Conservation (phyloP, 768 basidiomycete species). For the Mycena metata region DNA sequence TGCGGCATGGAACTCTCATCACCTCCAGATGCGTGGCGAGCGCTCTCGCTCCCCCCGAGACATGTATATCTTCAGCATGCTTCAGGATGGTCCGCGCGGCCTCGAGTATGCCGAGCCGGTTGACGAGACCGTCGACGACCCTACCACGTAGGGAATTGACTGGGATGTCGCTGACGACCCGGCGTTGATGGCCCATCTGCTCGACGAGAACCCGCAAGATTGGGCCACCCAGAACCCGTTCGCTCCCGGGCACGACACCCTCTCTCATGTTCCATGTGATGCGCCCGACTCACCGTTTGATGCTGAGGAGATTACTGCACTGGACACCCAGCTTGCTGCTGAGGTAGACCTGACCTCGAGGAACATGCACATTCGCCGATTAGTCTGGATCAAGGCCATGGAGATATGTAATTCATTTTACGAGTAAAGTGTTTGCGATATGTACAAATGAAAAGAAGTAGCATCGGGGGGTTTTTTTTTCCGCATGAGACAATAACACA, state of each 20-base stretch:
- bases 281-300: slow-evolving; percentile 14
- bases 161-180: slow-evolving; percentile 33
- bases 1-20: slow-evolving; percentile 47
- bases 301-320: neutral
- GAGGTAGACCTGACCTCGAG: neutral
- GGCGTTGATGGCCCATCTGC: slow-evolving; percentile 28
- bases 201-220: slow-evolving; percentile 31
- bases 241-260: neutral
- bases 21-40: slow-evolving; percentile 29
- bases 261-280: slow-evolving; percentile 20
- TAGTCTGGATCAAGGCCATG: slow-evolving; percentile 11
- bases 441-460: too few relatives aligned
- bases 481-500: too few relatives aligned
- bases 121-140: slow-evolving; percentile 18
- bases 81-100: slow-evolving; percentile 36
- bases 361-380: slow-evolving; percentile 9
- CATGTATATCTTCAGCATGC: slow-evolving; percentile 40
- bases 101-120: slow-evolving; percentile 12
- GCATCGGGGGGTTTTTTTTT: too few relatives aligned
- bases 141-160: slow-evolving; percentile 32
- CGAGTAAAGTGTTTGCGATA: neutral
- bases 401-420: slow-evolving; percentile 14
- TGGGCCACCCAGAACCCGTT: slow-evolving; percentile 27
- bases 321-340: neutral
- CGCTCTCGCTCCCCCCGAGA: slow-evolving; percentile 29